phyloP scores from a whole-genome alignment of 768 basidiomycete genomes.

The Suillus spraguei region DNA sequence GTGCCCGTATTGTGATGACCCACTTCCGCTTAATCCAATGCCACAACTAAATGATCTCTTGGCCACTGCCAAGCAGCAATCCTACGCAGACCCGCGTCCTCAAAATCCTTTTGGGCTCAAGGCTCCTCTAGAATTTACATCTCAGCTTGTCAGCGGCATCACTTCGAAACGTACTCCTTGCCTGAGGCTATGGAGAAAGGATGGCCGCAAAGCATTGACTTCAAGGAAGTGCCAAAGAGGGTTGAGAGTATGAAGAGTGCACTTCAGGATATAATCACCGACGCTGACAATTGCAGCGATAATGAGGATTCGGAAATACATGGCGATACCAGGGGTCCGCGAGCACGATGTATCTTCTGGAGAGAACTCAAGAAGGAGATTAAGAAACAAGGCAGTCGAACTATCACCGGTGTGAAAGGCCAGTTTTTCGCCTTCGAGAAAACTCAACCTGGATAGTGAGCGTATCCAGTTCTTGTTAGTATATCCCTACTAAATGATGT shows the following conservation, averaged over 20 bases:
- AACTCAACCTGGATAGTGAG: slow-evolving; percentile 90
- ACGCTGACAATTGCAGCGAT: slow-evolving; percentile 35
- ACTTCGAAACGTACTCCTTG: slow-evolving; percentile 72
- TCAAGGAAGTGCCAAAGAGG: slow-evolving; percentile 53
- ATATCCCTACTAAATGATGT: slow-evolving; percentile 1
- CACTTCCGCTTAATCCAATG: slow-evolving; percentile 63
- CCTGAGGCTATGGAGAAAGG: slow-evolving; percentile 71
- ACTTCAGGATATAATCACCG: slow-evolving; percentile 54
- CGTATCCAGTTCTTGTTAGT: slow-evolving; percentile 19
- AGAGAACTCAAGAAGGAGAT: slow-evolving; percentile 63
- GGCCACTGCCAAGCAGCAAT: slow-evolving; percentile 50
- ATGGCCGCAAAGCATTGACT: slow-evolving; percentile 79
- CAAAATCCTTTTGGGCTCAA: slow-evolving; percentile 67
- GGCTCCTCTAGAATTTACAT: slow-evolving; percentile 56
- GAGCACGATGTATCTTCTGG: slow-evolving; percentile 66
- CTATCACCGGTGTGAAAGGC: slow-evolving; percentile 65
- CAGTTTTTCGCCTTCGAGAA: slow-evolving; percentile 82
- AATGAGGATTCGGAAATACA: slow-evolving; percentile 19
- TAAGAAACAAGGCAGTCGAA: slow-evolving; percentile 63
- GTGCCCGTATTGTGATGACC: slow-evolving; percentile 85
- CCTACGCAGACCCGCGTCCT: slow-evolving; percentile 62
- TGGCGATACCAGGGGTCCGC: slow-evolving; percentile 23
- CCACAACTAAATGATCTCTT: slow-evolving; percentile 59
- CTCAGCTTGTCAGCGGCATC: slow-evolving; percentile 74
- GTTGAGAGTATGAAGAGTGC: slow-evolving; percentile 50